Evolutionary conservation across 116 monocot genomes (phyloP).

Genomic region (Cymodocea nodosa): DNA sequence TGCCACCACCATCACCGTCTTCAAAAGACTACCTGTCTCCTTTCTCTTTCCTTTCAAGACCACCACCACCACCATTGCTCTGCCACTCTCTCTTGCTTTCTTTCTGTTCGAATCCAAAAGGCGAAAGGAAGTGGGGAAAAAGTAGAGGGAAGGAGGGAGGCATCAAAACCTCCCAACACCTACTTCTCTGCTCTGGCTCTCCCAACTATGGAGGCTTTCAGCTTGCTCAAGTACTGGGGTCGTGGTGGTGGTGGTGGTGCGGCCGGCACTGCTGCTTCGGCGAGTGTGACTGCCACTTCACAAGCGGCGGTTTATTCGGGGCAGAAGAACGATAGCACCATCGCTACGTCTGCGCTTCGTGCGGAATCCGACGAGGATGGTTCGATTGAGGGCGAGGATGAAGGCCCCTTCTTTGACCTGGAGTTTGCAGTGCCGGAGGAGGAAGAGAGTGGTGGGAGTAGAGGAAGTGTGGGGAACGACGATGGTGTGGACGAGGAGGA

Average conservation of each 20-base stretch:
- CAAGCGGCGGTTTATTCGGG: no score
- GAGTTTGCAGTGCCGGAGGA: constrained; percentile 37
- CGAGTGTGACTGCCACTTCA: neutral
- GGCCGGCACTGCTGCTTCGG: neutral
- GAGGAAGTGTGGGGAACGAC: constrained; percentile 4
- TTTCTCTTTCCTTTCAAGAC: no score
- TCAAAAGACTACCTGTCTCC: no score
- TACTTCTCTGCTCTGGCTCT: constrained; percentile 21
- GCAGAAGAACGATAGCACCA: constrained; percentile 2
- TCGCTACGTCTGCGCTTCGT: constrained; percentile 7
- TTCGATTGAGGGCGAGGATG: constrained; percentile 16
- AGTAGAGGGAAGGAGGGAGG: neutral
- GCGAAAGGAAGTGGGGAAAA: neutral
- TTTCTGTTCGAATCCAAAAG: neutral
- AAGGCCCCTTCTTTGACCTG: constrained; percentile 50
- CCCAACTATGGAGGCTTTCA: constrained; percentile 44
- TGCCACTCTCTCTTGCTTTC: no score
- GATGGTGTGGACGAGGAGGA: neutral
- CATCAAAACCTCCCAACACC: neutral
- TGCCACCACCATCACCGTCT: no score
- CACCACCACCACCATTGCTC: neutral
- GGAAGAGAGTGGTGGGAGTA: constrained; percentile 1
- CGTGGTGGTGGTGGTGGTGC: constrained; percentile 11
- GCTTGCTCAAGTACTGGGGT: constrained; percentile 41
- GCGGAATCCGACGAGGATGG: constrained; percentile 5